phyloP scores from a whole-genome alignment of 179 eudicot species.

The Silene coronaria region DNA sequence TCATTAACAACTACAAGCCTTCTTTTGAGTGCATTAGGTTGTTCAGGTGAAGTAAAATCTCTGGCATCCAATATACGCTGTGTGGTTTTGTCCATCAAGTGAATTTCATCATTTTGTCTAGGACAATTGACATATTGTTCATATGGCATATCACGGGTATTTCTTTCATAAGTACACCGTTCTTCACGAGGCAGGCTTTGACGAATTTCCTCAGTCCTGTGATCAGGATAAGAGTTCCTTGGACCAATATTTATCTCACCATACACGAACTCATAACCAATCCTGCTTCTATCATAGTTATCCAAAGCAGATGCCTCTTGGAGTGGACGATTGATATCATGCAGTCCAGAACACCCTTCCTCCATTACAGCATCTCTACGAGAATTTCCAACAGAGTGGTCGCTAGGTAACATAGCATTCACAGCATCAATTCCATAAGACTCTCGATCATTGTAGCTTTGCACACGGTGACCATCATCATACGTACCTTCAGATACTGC shows the following conservation, averaged over 20 bases:
- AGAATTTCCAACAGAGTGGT: conserved; percentile 2
- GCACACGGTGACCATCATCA: conserved; percentile 13
- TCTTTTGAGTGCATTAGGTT: conserved; percentile 17
- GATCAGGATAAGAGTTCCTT: not conserved
- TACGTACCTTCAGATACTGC: not conserved
- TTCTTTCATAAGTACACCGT: not conserved
- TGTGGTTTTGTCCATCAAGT: not conserved
- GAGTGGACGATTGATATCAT: not conserved
- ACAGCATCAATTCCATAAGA: not conserved
- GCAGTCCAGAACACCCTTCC: conserved; percentile 13
- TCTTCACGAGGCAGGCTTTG: not conserved
- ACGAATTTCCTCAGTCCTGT: not conserved
- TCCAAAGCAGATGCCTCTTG: conserved; percentile 11
- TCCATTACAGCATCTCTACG: not conserved
- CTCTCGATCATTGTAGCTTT: conserved; percentile 8
- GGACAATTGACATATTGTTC: not conserved
- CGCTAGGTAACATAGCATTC: conserved; percentile 9
- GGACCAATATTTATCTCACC: not conserved
- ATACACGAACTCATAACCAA: not conserved
- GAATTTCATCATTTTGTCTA: not conserved
- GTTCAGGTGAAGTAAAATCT: conserved; percentile 12
- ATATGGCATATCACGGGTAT: not conserved
- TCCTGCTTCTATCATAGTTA: conserved; percentile 2
- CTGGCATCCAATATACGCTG: not conserved
- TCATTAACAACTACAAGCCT: conserved; percentile 10